Base-by-base conservation (phyloP, 148 eudicot genomes). In the Cornus kousa region DNA sequence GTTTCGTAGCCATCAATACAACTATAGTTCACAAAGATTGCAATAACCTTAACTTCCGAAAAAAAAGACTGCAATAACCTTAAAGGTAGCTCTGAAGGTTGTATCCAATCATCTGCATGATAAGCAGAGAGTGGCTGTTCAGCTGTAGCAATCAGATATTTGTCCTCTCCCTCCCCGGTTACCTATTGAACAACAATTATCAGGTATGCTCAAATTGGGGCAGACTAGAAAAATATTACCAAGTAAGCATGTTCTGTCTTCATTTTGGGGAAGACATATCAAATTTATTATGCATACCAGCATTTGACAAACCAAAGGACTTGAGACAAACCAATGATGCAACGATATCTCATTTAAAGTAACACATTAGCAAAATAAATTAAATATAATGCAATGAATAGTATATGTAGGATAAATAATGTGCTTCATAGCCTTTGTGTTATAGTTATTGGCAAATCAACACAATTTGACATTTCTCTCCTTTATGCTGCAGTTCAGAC, bases 71-170 rank as follows among this genome's bases (percentile, higher is more conserved):
- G 48, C 28, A 19, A 70, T 60, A 57, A 95, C 98, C 97, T 93
- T 77, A 89, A 35, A 17, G 97, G 98, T 62, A 95, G 83, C 71
- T 93, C 87, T 39, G 90, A 78, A 35, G 97, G 97, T 82, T 93
- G 95, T 77, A 95, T 88, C 98, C 98, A 93, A 71, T 95, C 98
- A 74, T 88, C 97, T 46, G 91, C 39, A 85, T 95, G 98, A 87
- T 88, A 93, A 37, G 97, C 97, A 89, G 97, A 95, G 9, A 95
- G 97, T 23, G 98, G 97, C 80, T 95, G 99, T 81, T 95, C 99
- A 77, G 97, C 94, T 7, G 99, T 95, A 70, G 99, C 99, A 86
- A 93, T 95, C 85, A 95, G 82, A 88, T 95, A 95, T 73, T 95
- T 93, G 83, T 95, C 99, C 33, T 95, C 99, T 79, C 97, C 97